Evolutionary conservation across 768 basidiomycete genomes (phyloP).

Genomic region (Filobasidium wieringae): DNA sequence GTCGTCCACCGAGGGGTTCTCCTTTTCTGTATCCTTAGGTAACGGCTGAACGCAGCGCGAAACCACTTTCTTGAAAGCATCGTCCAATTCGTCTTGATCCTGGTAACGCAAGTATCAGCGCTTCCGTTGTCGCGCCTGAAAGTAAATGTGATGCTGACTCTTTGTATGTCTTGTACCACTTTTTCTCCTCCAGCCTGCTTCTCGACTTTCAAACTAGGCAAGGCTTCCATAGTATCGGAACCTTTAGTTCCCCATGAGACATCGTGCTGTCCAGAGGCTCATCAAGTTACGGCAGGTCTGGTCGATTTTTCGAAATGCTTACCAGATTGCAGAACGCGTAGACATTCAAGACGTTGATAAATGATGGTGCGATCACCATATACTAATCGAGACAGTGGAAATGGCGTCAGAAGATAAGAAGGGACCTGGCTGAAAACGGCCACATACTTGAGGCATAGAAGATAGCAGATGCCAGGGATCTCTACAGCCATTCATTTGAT

Average conservation of each 20-base stretch:
- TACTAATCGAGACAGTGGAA: not conserved
- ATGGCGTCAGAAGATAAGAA: not conserved
- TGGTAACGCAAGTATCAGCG: not conserved
- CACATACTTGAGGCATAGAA: constrained; percentile 58
- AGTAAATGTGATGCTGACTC: constrained; percentile 42
- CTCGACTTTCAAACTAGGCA: constrained; percentile 77
- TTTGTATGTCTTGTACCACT: constrained; percentile 75
- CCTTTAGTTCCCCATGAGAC: constrained; percentile 32
- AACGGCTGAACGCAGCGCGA: constrained; percentile 27
- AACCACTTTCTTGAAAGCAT: constrained; percentile 76
- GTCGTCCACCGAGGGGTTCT: constrained; percentile 27
- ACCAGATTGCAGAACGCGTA: constrained; percentile 89
- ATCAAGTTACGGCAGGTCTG: not conserved
- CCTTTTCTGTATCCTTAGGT: constrained; percentile 13
- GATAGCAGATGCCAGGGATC: constrained; percentile 98
- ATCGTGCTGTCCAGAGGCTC: not conserved
- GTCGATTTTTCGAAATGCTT: not conserved
- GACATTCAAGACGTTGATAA: constrained; percentile 88
- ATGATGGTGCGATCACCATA: constrained; percentile 64
- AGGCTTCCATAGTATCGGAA: constrained; percentile 74
- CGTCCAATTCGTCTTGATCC: constrained; percentile 60
- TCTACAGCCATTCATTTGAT: constrained; percentile 45
- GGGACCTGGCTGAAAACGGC: constrained; percentile 46
- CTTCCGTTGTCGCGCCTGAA: not conserved
- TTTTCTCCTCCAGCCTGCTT: constrained; percentile 59